Evolutionary conservation across 2,329 filamentous ascomycete species (phyloP).

Genomic region (Cladophialophora chaetospira): DNA sequence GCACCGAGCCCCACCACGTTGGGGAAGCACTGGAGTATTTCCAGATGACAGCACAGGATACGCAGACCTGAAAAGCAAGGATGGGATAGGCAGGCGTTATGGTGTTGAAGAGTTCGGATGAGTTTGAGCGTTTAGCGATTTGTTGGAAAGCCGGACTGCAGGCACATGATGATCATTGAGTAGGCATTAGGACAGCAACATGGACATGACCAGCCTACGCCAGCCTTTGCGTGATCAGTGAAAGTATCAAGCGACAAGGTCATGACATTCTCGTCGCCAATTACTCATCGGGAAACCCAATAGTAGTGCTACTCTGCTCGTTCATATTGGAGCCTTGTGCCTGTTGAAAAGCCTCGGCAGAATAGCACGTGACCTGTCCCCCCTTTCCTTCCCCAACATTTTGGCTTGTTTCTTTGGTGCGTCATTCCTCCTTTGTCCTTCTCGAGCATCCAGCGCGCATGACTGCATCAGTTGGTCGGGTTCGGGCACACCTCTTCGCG

Average conservation of each 20-base stretch:
- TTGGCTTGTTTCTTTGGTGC: constrained; percentile 1
- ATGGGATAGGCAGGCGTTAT: constrained; percentile 9
- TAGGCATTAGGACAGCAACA: not conserved
- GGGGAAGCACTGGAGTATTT: constrained; percentile 30
- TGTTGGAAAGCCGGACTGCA: constrained; percentile 6
- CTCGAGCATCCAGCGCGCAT: no score
- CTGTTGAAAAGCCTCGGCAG: not conserved
- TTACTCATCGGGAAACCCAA: no score
- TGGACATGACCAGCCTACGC: no score
- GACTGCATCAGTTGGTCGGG: not conserved
- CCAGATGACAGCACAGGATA: constrained; percentile 29
- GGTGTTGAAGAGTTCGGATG: not conserved
- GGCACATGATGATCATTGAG: not conserved
- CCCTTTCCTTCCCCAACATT: not conserved
- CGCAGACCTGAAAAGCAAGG: constrained; percentile 9
- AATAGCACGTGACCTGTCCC: not conserved
- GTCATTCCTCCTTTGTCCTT: constrained; percentile 10
- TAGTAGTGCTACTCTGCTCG: no score
- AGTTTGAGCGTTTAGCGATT: constrained; percentile 17
- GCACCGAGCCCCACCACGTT: constrained; percentile 15
- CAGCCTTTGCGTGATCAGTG: no score
- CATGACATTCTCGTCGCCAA: no score
- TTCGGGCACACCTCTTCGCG: not conserved
- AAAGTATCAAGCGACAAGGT: no score
- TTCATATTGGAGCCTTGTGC: no score